phyloP scores from a whole-genome alignment of 1,139 yeast genomes.

The Saccharomyces hybrid region DNA sequence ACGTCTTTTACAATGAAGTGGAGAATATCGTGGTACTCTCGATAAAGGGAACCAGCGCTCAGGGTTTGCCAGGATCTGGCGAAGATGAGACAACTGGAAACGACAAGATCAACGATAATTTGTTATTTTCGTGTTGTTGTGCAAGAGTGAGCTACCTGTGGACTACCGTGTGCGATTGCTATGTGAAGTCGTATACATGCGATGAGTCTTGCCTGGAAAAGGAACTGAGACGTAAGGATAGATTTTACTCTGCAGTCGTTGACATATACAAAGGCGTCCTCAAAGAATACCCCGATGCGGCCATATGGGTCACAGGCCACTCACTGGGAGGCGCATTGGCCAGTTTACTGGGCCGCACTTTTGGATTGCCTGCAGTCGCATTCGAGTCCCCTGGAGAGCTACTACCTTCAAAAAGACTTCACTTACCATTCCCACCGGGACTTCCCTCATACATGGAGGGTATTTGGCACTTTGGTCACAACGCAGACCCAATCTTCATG shows the following conservation, averaged over 20 bases:
- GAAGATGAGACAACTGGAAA: conserved; percentile 72
- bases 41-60: conserved; percentile 89
- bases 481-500: conserved; percentile 95
- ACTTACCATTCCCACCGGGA: conserved; percentile 91
- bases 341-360: conserved; percentile 76
- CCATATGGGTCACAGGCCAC: conserved; percentile 92
- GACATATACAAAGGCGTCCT: conserved; percentile 74
- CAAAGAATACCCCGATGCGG: conserved; percentile 56
- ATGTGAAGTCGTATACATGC: conserved; percentile 77
- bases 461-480: conserved; percentile 93
- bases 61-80: conserved; percentile 64
- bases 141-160: conserved; percentile 88
- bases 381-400: conserved; percentile 93
- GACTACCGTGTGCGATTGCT: conserved; percentile 96
- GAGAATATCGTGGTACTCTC: conserved; percentile 69
- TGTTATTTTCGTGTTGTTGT: conserved; percentile 91
- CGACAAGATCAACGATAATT: conserved; percentile 82
- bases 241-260: conserved; percentile 75
- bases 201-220: conserved; percentile 79
- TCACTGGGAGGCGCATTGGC: conserved; percentile 91
- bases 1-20: conserved; percentile 66
- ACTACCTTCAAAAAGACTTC: conserved; percentile 74
- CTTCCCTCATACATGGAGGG: conserved; percentile 71
- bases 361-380: conserved; percentile 82
- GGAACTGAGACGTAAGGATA: conserved; percentile 65